Evolutionary conservation across 2,329 filamentous ascomycete genomes (phyloP), one percentile per base, ranked within the genome.

Genomic region (Aquanectria penicillioides): DNA sequence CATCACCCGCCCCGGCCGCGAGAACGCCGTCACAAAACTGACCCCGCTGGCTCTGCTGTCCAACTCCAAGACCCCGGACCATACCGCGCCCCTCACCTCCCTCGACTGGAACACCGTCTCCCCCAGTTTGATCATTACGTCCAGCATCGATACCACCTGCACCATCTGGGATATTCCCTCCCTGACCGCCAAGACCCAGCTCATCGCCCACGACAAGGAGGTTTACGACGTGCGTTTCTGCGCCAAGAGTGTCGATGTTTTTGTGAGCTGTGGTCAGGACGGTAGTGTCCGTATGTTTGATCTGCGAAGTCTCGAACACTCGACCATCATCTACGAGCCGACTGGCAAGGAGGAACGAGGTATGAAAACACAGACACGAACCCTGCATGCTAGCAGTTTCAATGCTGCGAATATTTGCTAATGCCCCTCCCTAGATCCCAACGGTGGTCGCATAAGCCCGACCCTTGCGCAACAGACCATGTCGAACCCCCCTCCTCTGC

Each of bases 121-220:
- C 20, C 95, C 95, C 1, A 97, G 94, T 74, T 82, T 99, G 51
- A 99, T 99, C 73, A 99, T 99, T 71, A 99, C 95, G 1, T 97
- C 94, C 4, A 98, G 94, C 75, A 99, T 99, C 71, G 95, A 99
- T 73, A 99, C 95, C 2, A 99, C 95, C 6, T 99, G 95, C 78
- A 99, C 95, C 5, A 99, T 99, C 66, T 99, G 95, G 95, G 95
- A 99, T 75, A 99, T 99, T 54, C 95, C 95, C 4, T 97, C 95
- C 1, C 82, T 99, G 62, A 99, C 95, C 1, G 95, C 95, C 49
- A 99, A 99, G 79, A 99, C 95, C 2, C 95, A 99, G 75, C 82
- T 99, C 40, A 99, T 99, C 77, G 95, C 95, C 17, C 95, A 99
- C 75, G 95, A 99, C 79, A 98, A 98, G 77, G 95, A 99, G 77